These are phyloP conservation scores for Lentinula sp. DNA, from an alignment of 768 basidiomycete genomes.

Conservation along the genomic window DNA sequence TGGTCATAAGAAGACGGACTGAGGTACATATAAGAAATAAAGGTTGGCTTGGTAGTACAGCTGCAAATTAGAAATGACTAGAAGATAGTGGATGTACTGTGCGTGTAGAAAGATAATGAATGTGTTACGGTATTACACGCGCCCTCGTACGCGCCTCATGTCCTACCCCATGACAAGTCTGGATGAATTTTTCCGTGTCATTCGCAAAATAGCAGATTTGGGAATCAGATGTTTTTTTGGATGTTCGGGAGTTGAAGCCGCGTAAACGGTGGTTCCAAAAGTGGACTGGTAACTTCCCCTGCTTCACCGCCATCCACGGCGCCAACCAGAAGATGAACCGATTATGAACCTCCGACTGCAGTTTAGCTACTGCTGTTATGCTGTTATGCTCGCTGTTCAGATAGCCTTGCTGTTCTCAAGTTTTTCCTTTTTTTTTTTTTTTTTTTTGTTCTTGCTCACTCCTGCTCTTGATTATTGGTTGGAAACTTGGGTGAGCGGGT, in stretches of 20 bases:
- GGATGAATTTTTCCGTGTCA: background rate
- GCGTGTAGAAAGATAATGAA: too few species aligned
- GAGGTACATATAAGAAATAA: too few species aligned
- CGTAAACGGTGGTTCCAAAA: background rate
- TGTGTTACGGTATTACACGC: background rate
- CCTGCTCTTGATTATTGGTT: too few species aligned
- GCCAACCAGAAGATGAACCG: background rate
- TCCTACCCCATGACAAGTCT: background rate
- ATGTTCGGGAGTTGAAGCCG: background rate
- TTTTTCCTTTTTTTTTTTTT: too few species aligned
- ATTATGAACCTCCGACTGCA: background rate
- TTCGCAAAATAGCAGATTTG: background rate
- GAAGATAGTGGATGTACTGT: background rate
- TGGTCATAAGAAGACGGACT: slow-evolving; percentile 46
- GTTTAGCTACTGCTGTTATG: too few species aligned
- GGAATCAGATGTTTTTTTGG: background rate
- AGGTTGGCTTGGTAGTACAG: too few species aligned
- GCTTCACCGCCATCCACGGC: background rate
- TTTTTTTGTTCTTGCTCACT: background rate
- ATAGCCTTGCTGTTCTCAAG: too few species aligned
- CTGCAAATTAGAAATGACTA: too few species aligned
- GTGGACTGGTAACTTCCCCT: background rate
- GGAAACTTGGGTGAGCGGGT: too few species aligned
- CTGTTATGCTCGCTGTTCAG: too few species aligned
- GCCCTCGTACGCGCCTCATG: background rate